A percentile compares a stretch with the other conserved stretches of the same genome.
Conservation (phyloP, 1,284 basidiomycete species). For the Coriolopsis trogii region DNA sequence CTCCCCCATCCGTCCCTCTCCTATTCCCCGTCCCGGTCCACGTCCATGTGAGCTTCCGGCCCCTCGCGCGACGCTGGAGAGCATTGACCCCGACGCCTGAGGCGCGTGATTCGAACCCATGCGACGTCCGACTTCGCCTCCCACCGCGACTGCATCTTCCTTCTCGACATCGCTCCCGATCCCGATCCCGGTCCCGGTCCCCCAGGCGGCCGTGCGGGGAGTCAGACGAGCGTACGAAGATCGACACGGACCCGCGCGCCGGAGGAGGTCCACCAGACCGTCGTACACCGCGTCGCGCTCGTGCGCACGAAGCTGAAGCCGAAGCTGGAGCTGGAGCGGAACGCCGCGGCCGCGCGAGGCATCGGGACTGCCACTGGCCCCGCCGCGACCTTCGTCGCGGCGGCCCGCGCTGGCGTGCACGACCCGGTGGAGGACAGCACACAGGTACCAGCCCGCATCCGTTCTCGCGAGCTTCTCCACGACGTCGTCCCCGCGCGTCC, state of each 20-base stretch:
- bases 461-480: conserved; percentile 47
- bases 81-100: too few species aligned
- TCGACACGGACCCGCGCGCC: conserved; percentile 14
- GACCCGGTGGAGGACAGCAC: conserved; percentile 43
- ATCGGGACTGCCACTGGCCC: too few species aligned
- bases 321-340: neutral
- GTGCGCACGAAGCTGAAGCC: neutral
- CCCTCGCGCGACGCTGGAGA: too few species aligned
- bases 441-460: conserved; percentile 59
- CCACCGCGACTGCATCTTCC: too few species aligned
- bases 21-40: neutral
- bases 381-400: too few species aligned
- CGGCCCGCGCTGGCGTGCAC: conserved; percentile 23
- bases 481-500: conserved; percentile 23
- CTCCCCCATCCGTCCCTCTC: conserved; percentile 37
- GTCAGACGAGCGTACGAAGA: neutral
- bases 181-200: too few species aligned
- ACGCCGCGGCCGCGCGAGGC: too few species aligned
- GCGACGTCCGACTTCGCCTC: neutral
- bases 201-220: too few species aligned
- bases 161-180: too few species aligned
- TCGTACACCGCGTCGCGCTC: conserved; percentile 20
- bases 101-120: neutral
- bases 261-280: conserved; percentile 19
- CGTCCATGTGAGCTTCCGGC: neutral